Evolutionary conservation across 257 asterid genomes (phyloP), one percentile per base, ranked within the genome.

Genomic region (Apocynum venetum): DNA sequence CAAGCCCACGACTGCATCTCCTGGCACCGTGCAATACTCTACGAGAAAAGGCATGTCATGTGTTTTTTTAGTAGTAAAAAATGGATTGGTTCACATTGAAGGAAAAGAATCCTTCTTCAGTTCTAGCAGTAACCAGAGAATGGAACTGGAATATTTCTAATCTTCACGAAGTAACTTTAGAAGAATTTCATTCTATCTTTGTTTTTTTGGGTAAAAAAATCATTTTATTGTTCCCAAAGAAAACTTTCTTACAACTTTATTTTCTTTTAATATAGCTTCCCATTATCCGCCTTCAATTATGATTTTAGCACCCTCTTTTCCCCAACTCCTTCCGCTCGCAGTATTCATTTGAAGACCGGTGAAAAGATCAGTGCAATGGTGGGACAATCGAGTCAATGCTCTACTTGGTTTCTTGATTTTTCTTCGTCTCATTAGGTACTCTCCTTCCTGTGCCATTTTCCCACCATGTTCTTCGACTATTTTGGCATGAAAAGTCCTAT

Each of bases 381-480:
- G 41, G 20, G 46, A 46, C 4, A n/a, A 36, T 43, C 63, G 36
- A 40, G 8, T 59, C 47, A n/a, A 0, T 35, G 44, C 69, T 64
- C 76, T 56, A 35, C 74, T 76, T 53, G 6, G 70, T 46, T n/a
- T 86, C 53, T 52, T 69, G 31, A 61, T 77, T 79, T 71, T 83
- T 63, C 67, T 88, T 79, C 80, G n/a, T 89, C 59, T 57, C 80
- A 8, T 68, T 86, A 82, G 93, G 93, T 84, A 65, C 51, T 76
- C 13, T 56, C 13, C 36, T 12, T 11, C 11, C 10, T 0, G n/a
- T 8, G 49, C 8, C 8, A 2, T 47, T 19, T 49, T 4, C 59
- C 59, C 5, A 19, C 35, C 2, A 38, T 48, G 9, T 44, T n/a
- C 7, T 19, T 7, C n/a, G n/a, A 12, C 4, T 53, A 12, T 53